phyloP scores from a whole-genome alignment of 2,329 filamentous ascomycete genomes.

The Rugonectria rugulosa region DNA sequence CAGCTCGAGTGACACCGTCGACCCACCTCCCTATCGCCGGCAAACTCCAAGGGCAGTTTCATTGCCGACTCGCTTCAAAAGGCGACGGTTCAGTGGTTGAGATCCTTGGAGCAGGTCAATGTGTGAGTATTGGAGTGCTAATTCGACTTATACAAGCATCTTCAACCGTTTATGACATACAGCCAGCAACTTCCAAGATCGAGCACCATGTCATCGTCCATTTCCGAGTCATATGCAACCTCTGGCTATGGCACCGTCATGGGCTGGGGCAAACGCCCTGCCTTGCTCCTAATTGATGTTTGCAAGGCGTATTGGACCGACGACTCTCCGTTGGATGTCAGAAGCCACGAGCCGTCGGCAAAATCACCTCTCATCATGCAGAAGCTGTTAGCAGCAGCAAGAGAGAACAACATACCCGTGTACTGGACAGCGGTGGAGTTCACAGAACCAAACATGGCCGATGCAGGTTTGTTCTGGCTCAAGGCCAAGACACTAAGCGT shows the following conservation, averaged over 20 bases:
- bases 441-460: constrained; percentile 51
- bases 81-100: too few relatives aligned
- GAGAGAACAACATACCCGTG: constrained; percentile 47
- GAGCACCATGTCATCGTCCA: constrained; percentile 1
- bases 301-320: constrained; percentile 55
- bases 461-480: constrained; percentile 52
- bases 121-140: too few relatives aligned
- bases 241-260: constrained; percentile 51
- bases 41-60: too few relatives aligned
- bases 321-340: constrained; percentile 47
- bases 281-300: constrained; percentile 55
- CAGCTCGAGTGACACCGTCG: too few relatives aligned
- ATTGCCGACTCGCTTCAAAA: too few relatives aligned
- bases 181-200: not conserved
- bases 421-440: constrained; percentile 55
- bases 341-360: constrained; percentile 11
- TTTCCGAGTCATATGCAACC: constrained; percentile 34
- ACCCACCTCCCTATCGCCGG: too few relatives aligned
- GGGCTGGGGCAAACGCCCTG: constrained; percentile 52
- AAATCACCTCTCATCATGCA: constrained; percentile 48
- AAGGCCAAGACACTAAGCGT: constrained; percentile 52
- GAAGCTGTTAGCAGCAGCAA: constrained; percentile 49
- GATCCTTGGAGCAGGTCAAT: too few relatives aligned
- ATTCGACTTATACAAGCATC: too few relatives aligned
- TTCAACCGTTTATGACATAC: too few relatives aligned